phyloP scores from a whole-genome alignment of 495 filamentous ascomycete species.

The Aspergillus sparsus region DNA sequence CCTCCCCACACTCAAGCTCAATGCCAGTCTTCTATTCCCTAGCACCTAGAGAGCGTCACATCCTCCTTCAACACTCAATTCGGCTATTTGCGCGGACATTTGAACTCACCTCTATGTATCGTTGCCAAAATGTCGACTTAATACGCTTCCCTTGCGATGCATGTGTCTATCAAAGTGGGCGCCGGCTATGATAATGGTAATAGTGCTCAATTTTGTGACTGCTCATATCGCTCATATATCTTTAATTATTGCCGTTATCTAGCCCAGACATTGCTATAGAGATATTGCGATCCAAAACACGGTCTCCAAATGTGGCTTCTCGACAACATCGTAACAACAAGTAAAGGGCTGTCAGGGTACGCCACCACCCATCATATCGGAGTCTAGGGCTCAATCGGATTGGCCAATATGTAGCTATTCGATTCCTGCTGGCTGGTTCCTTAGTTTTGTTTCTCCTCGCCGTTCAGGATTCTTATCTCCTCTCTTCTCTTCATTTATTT shows the following conservation, averaged over 20 bases:
- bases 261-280: background rate
- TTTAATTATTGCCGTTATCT: background rate
- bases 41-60: background rate
- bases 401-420: background rate
- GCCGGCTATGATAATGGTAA: background rate
- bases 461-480: background rate
- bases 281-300: background rate
- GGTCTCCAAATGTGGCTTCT: background rate
- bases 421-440: background rate
- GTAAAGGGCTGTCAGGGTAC: too few species aligned
- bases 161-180: background rate
- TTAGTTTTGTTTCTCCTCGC: background rate
- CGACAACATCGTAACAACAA: background rate
- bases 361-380: too few species aligned
- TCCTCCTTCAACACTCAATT: background rate
- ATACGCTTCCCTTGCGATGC: background rate
- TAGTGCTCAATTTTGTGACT: background rate
- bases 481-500: too few species aligned
- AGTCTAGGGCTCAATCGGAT: background rate
- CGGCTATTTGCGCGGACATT: background rate
- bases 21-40: too few species aligned
- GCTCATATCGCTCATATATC: background rate
- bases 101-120: background rate
- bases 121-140: background rate
- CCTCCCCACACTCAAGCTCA: too few species aligned